These are phyloP conservation scores for Chytridiales sp. DNA, from an alignment of 371 early-diverging fungal species.

Conservation along the genomic window DNA sequence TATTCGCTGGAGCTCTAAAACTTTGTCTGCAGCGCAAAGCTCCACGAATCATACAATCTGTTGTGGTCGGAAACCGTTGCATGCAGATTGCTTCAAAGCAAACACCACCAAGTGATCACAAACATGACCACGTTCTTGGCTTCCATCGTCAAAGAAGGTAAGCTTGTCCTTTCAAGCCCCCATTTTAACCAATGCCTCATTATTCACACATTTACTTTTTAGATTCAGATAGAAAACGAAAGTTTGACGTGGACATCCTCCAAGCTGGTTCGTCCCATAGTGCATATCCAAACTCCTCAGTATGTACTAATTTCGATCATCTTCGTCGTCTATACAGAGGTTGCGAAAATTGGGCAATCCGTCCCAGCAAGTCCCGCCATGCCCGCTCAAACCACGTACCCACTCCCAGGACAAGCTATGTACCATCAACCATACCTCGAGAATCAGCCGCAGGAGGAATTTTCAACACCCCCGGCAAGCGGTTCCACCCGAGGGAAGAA, in stretches of 20 bases:
- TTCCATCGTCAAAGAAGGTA: conserved; percentile 23
- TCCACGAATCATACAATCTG: conserved; percentile 33
- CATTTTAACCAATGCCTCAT: neutral
- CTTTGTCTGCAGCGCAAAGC: conserved; percentile 23
- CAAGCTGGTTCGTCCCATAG: conserved; percentile 13
- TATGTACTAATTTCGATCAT: neutral
- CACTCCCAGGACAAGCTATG: no score
- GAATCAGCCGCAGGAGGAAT: no score
- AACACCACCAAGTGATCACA: conserved; percentile 34
- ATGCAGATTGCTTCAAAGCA: conserved; percentile 29
- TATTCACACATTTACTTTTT: neutral
- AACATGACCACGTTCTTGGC: conserved; percentile 32
- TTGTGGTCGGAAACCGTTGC: conserved; percentile 37
- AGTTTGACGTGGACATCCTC: conserved; percentile 27
- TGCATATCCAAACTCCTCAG: neutral
- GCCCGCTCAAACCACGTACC: no score
- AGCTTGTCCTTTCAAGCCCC: neutral
- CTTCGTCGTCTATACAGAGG: conserved; percentile 10
- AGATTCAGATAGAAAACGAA: conserved; percentile 16
- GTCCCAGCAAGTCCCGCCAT: no score
- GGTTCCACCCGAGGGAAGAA: no score
- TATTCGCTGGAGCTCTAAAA: neutral
- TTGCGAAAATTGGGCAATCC: conserved; percentile 4
- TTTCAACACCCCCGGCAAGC: no score
- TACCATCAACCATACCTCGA: no score